phyloP scores from a whole-genome alignment of 768 basidiomycete genomes.

The Leccinum sublutescens region DNA sequence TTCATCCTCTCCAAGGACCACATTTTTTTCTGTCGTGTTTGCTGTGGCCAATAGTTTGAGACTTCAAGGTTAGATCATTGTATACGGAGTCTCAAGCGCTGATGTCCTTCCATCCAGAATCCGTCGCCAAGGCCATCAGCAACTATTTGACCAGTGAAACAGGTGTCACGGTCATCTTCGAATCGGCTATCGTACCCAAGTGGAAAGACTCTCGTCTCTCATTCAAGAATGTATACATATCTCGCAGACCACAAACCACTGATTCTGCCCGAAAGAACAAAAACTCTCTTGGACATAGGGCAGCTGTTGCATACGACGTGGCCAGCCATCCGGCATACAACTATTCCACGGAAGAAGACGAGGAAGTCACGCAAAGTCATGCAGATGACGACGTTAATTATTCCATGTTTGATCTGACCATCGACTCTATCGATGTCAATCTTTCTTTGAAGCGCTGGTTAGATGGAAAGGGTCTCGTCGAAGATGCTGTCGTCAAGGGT shows the following conservation, averaged over 20 bases:
- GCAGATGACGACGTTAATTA: slow-evolving; percentile 65
- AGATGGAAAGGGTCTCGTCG: slow-evolving; percentile 90
- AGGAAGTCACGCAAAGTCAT: slow-evolving; percentile 29
- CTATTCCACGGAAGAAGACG: slow-evolving; percentile 60
- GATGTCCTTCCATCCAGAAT: slow-evolving; percentile 46
- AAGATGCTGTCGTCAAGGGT: slow-evolving; percentile 89
- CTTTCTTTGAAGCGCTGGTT: slow-evolving; percentile 90
- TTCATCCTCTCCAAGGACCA: slow-evolving; percentile 55
- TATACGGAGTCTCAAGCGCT: neutral
- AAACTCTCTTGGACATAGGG: slow-evolving; percentile 43
- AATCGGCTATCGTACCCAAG: slow-evolving; percentile 96
- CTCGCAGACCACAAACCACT: slow-evolving; percentile 58
- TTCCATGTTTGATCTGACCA: slow-evolving; percentile 89
- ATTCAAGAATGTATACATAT: slow-evolving; percentile 95
- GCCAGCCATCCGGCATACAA: slow-evolving; percentile 74
- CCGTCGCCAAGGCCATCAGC: slow-evolving; percentile 83
- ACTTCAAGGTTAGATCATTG: slow-evolving; percentile 61
- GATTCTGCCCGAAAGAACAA: slow-evolving; percentile 16
- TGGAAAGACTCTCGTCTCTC: slow-evolving; percentile 96
- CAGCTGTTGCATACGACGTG: slow-evolving; percentile 73
- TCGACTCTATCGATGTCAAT: slow-evolving; percentile 95
- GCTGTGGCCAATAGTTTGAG: slow-evolving; percentile 84
- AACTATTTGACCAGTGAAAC: slow-evolving; percentile 93
- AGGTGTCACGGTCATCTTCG: slow-evolving; percentile 92
- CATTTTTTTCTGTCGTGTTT: slow-evolving; percentile 93